phyloP scores from a whole-genome alignment of 2,329 filamentous ascomycete genomes.

The Aureobasidium sp. region DNA sequence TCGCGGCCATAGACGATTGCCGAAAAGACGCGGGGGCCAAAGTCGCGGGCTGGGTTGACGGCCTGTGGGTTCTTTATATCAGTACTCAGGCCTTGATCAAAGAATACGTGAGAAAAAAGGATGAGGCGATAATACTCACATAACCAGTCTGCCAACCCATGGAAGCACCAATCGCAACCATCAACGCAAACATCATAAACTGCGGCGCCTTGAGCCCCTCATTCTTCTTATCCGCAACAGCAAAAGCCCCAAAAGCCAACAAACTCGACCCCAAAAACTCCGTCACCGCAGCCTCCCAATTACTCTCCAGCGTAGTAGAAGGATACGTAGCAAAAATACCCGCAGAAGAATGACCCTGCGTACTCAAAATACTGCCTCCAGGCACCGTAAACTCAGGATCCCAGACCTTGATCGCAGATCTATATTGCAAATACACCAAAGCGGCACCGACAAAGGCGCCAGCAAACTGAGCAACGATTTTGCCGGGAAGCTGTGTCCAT shows the following conservation, averaged over 20 bases:
- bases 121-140: background rate
- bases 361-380: background rate
- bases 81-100: background rate
- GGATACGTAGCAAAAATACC: constrained; percentile 15
- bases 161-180: constrained; percentile 10
- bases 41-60: constrained; percentile 13
- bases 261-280: background rate
- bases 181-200: background rate
- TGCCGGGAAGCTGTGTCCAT: background rate
- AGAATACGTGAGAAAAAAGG: too few relatives aligned
- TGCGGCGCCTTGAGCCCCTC: background rate
- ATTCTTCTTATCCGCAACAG: background rate
- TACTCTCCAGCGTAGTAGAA: background rate
- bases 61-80: background rate
- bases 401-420: constrained; percentile 7
- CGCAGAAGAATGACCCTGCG: constrained; percentile 8
- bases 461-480: background rate
- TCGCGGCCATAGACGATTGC: constrained; percentile 14
- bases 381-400: constrained; percentile 14
- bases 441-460: constrained; percentile 10
- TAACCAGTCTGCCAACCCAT: constrained; percentile 16
- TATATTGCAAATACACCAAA: constrained; percentile 1
- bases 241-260: background rate
- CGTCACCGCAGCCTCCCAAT: constrained; percentile 11
- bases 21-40: constrained; percentile 6